Evolutionary conservation across 1,284 basidiomycete genomes (phyloP), one percentile per base, ranked within the genome.

Genomic region (Anthracocystis panici-leucophaei): DNA sequence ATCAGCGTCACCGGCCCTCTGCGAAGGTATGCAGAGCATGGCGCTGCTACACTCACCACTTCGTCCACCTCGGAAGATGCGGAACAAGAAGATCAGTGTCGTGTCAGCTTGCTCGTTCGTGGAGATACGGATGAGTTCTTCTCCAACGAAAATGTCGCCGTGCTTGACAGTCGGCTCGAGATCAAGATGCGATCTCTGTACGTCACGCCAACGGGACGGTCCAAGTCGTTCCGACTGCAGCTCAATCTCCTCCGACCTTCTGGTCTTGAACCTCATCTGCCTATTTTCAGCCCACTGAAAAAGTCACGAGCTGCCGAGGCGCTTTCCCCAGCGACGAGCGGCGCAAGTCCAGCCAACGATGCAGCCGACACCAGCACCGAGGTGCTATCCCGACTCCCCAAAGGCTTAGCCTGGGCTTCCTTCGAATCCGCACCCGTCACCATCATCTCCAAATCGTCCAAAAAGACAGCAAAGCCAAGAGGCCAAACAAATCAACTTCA

Each of bases 401-500:
- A 71, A 31, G 73, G 67, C 4, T 48, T 66, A 10, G 63, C 67
- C 1, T 97, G 94, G 94, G 93, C 93, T 8, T 91, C 92, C 27
- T 95, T 97, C 87, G 90, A 93, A 85, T 97, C 93, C 27, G 91
- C 92, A 44, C 93, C 93, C 51, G 92, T 97, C 78, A 91, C 92
- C 46, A 94, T 97, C 87, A 95, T 97, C 83, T 97, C 95, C 80
- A 97, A 97, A 86, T 95, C 95, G 31, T 95, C 94, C 51, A 94
- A 95, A 88, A 96, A 96, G 89, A 96, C 94, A 1, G 93, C 93
- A 65, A 96, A 96, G 87, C 95, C 95, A 72, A 91, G 94, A 82
- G 95, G 94, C 83, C 92, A 95, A 81, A 91, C 92, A 11, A 94
- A 92, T 18, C 95, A 94, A 87, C 93, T 97, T 81, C 89, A 94